A percentile compares a stretch with the other conserved stretches of the same genome.
phyloP scores from a whole-genome alignment of 306 rosid species.

The Prunus salicina region DNA sequence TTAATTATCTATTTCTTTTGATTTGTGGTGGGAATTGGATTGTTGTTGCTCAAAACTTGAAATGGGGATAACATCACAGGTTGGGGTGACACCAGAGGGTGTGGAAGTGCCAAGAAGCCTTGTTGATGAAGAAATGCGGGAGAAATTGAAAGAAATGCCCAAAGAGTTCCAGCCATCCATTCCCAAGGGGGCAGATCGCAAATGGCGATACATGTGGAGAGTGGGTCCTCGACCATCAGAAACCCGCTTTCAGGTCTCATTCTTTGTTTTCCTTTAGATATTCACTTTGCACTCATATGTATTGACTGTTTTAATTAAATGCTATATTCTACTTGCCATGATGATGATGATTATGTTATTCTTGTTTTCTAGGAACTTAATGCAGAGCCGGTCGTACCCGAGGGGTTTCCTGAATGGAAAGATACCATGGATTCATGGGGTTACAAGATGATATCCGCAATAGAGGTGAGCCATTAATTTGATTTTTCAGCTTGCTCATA shows the following conservation, averaged over 20 bases:
- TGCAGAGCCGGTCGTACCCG: conserved; percentile 88
- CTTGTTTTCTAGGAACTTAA: conserved; percentile 68
- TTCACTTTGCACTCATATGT: not conserved
- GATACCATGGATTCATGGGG: conserved; percentile 98
- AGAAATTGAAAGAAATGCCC: conserved; percentile 68
- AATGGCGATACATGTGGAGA: conserved; percentile 97
- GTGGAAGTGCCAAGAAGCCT: conserved; percentile 92
- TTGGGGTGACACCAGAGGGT: conserved; percentile 91
- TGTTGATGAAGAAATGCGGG: conserved; percentile 86
- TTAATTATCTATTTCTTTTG: not conserved
- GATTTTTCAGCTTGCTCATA: not conserved
- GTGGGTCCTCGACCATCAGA: conserved; percentile 81
- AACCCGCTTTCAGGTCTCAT: conserved; percentile 76
- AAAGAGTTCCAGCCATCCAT: conserved; percentile 52
- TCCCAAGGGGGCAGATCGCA: conserved; percentile 81
- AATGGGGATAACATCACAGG: conserved; percentile 43
- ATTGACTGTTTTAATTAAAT: not conserved
- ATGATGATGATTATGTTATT: not conserved
- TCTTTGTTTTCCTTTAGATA: not conserved
- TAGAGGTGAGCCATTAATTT: conserved; percentile 45
- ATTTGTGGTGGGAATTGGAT: not conserved
- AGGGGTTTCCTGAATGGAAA: conserved; percentile 85
- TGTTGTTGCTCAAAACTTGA: not conserved
- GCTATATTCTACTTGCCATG: conserved; percentile 12
- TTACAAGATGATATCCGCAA: conserved; percentile 79